Conservation (phyloP, 1,139 yeast genomes). For the Pneumocystis sp. region DNA sequence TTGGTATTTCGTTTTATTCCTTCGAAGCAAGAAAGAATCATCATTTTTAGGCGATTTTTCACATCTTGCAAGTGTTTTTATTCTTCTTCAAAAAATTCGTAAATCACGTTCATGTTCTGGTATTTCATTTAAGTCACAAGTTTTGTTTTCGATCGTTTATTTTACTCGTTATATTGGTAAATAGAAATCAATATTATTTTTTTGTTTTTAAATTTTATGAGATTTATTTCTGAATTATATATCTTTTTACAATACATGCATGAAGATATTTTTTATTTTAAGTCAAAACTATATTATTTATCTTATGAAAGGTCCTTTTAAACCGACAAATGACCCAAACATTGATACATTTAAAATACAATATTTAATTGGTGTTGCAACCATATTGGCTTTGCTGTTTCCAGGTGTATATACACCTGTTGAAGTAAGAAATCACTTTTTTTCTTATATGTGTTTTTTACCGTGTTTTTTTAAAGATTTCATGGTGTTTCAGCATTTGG, state of each 20-base stretch:
- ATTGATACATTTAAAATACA: constrained; percentile 68
- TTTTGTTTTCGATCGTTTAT: constrained; percentile 62
- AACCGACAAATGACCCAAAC: constrained; percentile 36
- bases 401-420: constrained; percentile 46
- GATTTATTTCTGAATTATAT: constrained; percentile 25
- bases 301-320: constrained; percentile 49
- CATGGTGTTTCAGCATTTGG: constrained; percentile 74
- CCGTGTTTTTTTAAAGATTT: constrained; percentile 6
- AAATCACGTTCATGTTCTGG: constrained; percentile 59
- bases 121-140: constrained; percentile 76
- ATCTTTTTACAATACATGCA: constrained; percentile 59
- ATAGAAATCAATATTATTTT: not conserved
- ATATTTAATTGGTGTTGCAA: constrained; percentile 54
- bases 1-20: not conserved
- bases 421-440: constrained; percentile 32
- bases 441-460: constrained; percentile 17
- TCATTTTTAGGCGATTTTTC: constrained; percentile 47
- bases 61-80: constrained; percentile 65
- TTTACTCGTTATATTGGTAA: constrained; percentile 62
- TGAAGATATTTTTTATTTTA: constrained; percentile 68
- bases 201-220: constrained; percentile 14
- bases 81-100: constrained; percentile 59
- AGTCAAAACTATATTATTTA: constrained; percentile 65
- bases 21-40: not conserved
- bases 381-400: constrained; percentile 46